Evolutionary conservation across 2,329 filamentous ascomycete species (phyloP), one percentile per base, ranked within the genome.

Genomic region (Curvularia verruculosa): DNA sequence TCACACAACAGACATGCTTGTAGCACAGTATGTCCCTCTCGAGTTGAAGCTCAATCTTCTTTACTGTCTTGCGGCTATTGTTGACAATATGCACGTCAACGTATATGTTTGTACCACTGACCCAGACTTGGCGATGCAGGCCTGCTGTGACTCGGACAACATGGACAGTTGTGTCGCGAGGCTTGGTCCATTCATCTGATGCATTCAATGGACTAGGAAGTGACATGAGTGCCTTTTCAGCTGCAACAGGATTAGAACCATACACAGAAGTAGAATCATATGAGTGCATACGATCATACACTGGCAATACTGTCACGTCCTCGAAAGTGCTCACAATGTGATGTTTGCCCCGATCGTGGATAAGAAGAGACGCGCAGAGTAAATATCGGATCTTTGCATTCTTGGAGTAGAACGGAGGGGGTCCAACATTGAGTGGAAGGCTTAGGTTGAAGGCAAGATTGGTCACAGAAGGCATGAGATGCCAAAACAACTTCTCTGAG

Each of bases 51-150:
- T 84, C 82, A 26, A 85, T 75, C 53, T 76, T 81, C 60, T 78
- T 83, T 53, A 84, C 74, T 0, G 67, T 70, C 63, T 82, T 84
- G 29, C 77, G 77, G 58, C 78, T 82, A 40, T 78, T 79, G 64
- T 85, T 85, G 39, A 74, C 72, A 36, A 84, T 74, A 53, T 83
- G 81, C 3, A 84, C 75, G 60, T 85, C 83, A 15, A 83, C 79
- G 58, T 84, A 85, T 31, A 85, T 80, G 61, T 76, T 81, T 21
- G 81, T 82, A 15, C 83, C 83, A 61, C 82, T 84, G 52, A 85
- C 81, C 83, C 83, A 85, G 26, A 84, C 83, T 68, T 85, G 83
- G n/a, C 83, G 79, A 66, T 85, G 83, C 8, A 85, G 65, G 6
- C 82, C 82, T 26, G 83, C 83, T 19, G 82, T 84, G 18, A 84